phyloP scores from a whole-genome alignment of 2,329 filamentous ascomycete genomes.

The Aspergillus texensis region DNA sequence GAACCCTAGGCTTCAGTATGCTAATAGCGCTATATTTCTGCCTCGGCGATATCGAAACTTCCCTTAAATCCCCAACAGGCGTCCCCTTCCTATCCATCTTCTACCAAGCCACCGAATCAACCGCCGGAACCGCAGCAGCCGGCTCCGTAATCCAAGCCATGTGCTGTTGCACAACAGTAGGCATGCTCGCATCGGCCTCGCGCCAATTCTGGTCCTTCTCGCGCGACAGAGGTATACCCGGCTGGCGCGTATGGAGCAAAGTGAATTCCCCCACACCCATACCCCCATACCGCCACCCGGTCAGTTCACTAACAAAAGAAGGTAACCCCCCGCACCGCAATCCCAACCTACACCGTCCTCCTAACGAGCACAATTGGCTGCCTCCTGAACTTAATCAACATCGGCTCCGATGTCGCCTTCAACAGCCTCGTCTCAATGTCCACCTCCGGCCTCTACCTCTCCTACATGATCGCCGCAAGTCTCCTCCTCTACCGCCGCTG shows the following conservation, averaged over 20 bases:
- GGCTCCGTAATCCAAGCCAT: slow-evolving; percentile 31
- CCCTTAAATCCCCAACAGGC: slow-evolving; percentile 30
- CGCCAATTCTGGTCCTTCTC: slow-evolving; percentile 37
- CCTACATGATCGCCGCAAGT: slow-evolving; percentile 30
- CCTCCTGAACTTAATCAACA: slow-evolving; percentile 37
- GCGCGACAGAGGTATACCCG: slow-evolving; percentile 29
- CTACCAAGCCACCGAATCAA: slow-evolving; percentile 31
- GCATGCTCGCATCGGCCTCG: slow-evolving; percentile 49
- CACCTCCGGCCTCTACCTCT: slow-evolving; percentile 34
- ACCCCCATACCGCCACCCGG: neutral
- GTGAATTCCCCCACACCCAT: slow-evolving; percentile 11
- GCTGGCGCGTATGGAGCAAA: slow-evolving; percentile 32
- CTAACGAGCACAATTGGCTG: slow-evolving; percentile 30
- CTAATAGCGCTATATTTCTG: slow-evolving; percentile 44
- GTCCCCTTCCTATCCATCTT: slow-evolving; percentile 42
- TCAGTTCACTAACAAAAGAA: slow-evolving; percentile 1
- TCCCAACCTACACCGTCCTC: slow-evolving; percentile 30
- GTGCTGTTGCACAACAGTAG: slow-evolving; percentile 33
- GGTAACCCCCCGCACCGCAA: slow-evolving; percentile 27
- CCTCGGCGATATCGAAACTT: slow-evolving; percentile 35
- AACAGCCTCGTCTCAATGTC: slow-evolving; percentile 39
- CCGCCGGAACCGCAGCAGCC: slow-evolving; percentile 28
- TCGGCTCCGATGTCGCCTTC: slow-evolving; percentile 34
- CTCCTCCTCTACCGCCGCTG: slow-evolving; percentile 33
- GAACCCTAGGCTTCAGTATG: slow-evolving; percentile 39